Evolutionary conservation across 306 rosid genomes (phyloP), one percentile per base, ranked within the genome.

Genomic region (Erythrophleum fordii): DNA sequence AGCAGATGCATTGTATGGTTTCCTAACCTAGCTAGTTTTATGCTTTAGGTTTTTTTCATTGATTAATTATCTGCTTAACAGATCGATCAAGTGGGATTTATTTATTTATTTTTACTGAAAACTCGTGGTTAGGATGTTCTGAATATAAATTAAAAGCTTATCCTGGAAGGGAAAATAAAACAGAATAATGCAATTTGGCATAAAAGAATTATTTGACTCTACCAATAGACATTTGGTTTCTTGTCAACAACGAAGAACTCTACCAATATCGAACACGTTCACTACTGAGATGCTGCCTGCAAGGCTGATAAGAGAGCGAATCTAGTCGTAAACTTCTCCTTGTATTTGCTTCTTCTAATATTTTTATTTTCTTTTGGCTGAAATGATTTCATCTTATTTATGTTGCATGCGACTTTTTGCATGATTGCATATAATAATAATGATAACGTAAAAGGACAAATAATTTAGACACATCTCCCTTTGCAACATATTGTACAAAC

Each of bases 1-100:
- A 39, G 44, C 41, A 75, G 78, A 74, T 75, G 18, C 78, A 75
- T 29, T 75, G 78, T 39, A 75, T 75, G 23, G 69, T 39, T 58
- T 56, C 35, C 53, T 20, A 8, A 56, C 78, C 37, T 68, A 20
- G 20, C 34, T 56, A 20, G 42, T 74, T 58, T 74, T 5, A 55
- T 56, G 53, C 69, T 56, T 59, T 25, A 41, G 56, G 46, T 26
- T 75, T 39, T 22, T 20, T 56, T 56, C 14, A 20, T 73, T 55
- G 14, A 72, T 20, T 55, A 34, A 22, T 28, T 37, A 20, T n/a
- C 9, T 3, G 14, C 41, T 70, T 44, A 69, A 45, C 41, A 23
- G 45, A 28, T 45, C 42, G 20, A 17, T 45, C 41, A 45, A 70
- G 58, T 3, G 75, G 75, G 58, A 18, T 45, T 46, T 70, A 4